These are phyloP conservation scores for Phanerodontia chrysosporium DNA, from an alignment of 768 basidiomycete species.

Conservation along the genomic window DNA sequence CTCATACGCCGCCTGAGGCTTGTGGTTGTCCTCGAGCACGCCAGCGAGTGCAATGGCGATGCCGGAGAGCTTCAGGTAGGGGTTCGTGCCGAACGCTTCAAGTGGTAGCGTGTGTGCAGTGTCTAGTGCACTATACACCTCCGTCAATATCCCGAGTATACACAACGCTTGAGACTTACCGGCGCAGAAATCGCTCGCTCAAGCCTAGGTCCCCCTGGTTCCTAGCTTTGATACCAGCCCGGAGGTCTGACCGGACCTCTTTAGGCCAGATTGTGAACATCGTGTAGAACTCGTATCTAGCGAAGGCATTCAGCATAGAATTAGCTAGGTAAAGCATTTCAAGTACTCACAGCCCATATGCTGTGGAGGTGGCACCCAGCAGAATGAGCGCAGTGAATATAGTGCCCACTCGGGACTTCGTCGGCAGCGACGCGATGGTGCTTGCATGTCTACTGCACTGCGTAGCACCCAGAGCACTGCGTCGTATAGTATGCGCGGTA, in stretches of 20 bases:
- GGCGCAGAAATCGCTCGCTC: constrained; percentile 48
- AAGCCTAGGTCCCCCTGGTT: constrained; percentile 49
- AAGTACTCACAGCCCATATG: constrained; percentile 37
- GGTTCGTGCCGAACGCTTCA: constrained; percentile 34
- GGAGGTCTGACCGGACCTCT: constrained; percentile 59
- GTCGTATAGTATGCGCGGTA: neutral
- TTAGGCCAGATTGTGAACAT: constrained; percentile 64
- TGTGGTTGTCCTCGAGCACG: constrained; percentile 42
- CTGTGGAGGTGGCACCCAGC: constrained; percentile 37
- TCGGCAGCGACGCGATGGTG: constrained; percentile 1
- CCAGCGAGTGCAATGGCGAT: constrained; percentile 60
- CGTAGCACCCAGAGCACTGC: neutral
- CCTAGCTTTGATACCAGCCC: constrained; percentile 60
- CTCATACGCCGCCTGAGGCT: constrained; percentile 27
- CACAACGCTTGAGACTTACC: constrained; percentile 34
- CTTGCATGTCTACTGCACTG: neutral
- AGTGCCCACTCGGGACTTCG: constrained; percentile 28
- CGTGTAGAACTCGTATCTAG: constrained; percentile 52
- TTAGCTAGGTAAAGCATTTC: too few species aligned
- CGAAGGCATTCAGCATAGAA: too few species aligned
- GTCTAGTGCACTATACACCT: constrained; percentile 44
- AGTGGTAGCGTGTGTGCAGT: constrained; percentile 43
- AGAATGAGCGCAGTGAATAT: constrained; percentile 35
- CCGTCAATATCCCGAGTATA: neutral
- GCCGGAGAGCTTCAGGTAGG: constrained; percentile 65